Base-by-base conservation (phyloP, 129 eudicot genomes). In the Kitagawia praeruptora region DNA sequence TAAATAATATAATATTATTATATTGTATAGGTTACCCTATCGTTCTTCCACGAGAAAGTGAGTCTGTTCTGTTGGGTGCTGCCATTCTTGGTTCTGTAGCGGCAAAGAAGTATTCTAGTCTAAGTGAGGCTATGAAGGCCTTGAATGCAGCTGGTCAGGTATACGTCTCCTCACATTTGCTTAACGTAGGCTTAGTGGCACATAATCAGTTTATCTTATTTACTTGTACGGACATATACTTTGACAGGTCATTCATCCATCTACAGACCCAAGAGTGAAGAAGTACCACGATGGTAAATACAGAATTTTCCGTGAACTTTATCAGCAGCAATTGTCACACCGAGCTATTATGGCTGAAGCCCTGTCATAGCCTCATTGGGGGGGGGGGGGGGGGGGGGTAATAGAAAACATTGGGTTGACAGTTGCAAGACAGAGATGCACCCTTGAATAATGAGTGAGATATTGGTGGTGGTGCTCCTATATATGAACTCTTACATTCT, bases 51-150 rank as follows among this genome's bases (percentile, higher is more conserved):
- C 82, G 98, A 56, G 99, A 96, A 90, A 96, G 83, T 71, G 98
- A 95, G 74, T 90, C 98, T 5, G 98, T 95, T 78, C 93, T 95
- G 51, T 79, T 95, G 71, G 98, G 98, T 77, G 93, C 98, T 76
- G 96, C 98, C 53, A 95, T 95, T 83, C 89, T 95, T 56, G 98
- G 98, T 58, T 90, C 98, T 81, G 98, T 95, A 86, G 98, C 97
- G 81, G 89, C 96, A 51, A 92, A 96, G 83, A 92, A 89, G 28
- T 92, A 89, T 84, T 61, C 90, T 51, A 86, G 90, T 71, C 85
- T 92, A 37, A 89, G 87, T 75, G 95, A 83, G 42, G 99, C 98
- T 80, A 96, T 96, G 99, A 96, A 89, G 88, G 93, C 98, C 49
- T 84, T 95, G 39, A 95, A 89, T 85, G 94, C 97, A 70, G 83